Base-by-base conservation (phyloP, 495 filamentous ascomycete species). In the Xylaria nigripes region DNA sequence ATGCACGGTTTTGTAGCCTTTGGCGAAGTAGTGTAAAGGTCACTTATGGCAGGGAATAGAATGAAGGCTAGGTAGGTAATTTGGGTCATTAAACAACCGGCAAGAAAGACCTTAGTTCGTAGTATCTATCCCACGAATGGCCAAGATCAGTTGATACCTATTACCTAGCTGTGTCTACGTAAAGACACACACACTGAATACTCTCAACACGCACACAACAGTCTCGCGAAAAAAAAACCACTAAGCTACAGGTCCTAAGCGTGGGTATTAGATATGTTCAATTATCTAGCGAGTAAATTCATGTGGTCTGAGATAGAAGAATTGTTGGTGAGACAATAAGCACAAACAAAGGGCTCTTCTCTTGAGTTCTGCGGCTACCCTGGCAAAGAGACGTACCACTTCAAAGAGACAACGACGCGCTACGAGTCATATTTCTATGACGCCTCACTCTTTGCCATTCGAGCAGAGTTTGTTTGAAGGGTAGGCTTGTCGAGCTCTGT, bases 301-400 rank as follows among this genome's bases (percentile, higher is more conserved):
- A 47, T 15, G 27, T 7, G 22, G 34, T 29, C 32, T 19, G 21
- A 27, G 34, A 13, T 23, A 41, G 23, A 19, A 40, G 36, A 16
- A 40, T 18, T 18, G 36, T 40, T 38, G 12, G 23, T 50, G 36
- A 29, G 34, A 50, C 36, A 10, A 18, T 36, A 9, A 2, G 13
- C 6, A 36, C n/a, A 23, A 21, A 50, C 25, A 50, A 42, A 50
- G 36, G 16, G 15, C n/a, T 40, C 36, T 16, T 36, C 32, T 36
- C 32, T 3, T 23, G 10, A 18, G 6, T 1, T 24, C 32, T 24
- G 50, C 18, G 30, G 25, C 12, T 34, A 6, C 13, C 18, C 23
- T 36, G 23, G 21, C 41, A 32, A 51, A 44, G 44, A 15, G 21
- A 36, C 41, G 40, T 25, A 36, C 50, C 50, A 36, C 38, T 51